Percentiles rank a stretch among this genome's conserved stretches.
These are phyloP conservation scores for Pseudocercospora pini-densiflorae DNA, from an alignment of 2,329 filamentous ascomycete species.

Conservation along the genomic window DNA sequence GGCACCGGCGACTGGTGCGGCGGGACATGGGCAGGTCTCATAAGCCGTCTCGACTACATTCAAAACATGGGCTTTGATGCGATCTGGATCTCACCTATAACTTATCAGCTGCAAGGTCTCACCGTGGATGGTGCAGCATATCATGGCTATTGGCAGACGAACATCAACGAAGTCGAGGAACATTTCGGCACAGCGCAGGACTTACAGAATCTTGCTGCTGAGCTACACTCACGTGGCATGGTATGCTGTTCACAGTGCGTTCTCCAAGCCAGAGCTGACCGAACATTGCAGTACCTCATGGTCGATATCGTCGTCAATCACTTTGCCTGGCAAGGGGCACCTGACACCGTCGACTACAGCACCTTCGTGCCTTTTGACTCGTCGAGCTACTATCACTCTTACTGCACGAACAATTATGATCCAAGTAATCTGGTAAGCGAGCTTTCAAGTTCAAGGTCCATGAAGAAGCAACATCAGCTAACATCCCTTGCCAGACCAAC, in stretches of 20 bases:
- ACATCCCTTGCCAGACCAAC: constrained; percentile 31
- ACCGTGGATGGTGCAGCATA: constrained; percentile 50
- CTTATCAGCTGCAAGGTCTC: constrained; percentile 47
- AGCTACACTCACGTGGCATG: constrained; percentile 44
- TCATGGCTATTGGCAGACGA: constrained; percentile 61
- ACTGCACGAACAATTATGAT: constrained; percentile 62
- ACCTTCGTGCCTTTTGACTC: constrained; percentile 48
- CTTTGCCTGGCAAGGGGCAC: constrained; percentile 41
- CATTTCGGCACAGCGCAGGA: constrained; percentile 45
- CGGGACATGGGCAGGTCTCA: constrained; percentile 64
- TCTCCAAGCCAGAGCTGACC: constrained; percentile 13
- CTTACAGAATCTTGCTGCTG: constrained; percentile 41
- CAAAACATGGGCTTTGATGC: constrained; percentile 49
- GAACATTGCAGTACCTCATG: constrained; percentile 41
- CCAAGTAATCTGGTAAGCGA: constrained; percentile 29
- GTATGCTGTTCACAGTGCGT: constrained; percentile 25
- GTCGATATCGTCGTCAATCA: constrained; percentile 45
- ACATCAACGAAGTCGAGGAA: constrained; percentile 50
- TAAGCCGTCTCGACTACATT: constrained; percentile 66
- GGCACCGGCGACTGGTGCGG: constrained; percentile 58
- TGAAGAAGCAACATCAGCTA: not conserved
- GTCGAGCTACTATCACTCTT: constrained; percentile 53
- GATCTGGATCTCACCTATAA: constrained; percentile 61
- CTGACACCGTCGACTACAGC: constrained; percentile 37
- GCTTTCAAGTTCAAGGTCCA: not conserved